Conservation (phyloP, 495 filamentous ascomycete genomes). For the Trichocladium antarcticum region DNA sequence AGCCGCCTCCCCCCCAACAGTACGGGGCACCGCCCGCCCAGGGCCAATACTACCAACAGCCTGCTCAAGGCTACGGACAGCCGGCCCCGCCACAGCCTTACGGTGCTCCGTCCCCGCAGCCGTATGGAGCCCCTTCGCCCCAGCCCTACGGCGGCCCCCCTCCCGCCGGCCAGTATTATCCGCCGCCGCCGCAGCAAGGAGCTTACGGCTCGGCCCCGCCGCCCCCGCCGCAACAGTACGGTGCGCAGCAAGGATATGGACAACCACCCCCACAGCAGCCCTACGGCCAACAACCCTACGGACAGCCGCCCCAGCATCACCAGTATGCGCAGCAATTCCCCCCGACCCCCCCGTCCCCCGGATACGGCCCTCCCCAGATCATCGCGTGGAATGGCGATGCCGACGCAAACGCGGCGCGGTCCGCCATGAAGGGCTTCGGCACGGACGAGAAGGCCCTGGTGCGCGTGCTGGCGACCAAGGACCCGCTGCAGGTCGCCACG, state of each 20-base stretch:
- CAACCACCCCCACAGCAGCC: slow-evolving; percentile 9
- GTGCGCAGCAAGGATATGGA: slow-evolving; percentile 6
- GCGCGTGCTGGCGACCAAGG: slow-evolving; percentile 49
- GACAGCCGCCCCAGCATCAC: slow-evolving; percentile 29
- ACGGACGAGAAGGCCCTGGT: slow-evolving; percentile 73
- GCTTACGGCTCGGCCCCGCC: slow-evolving; percentile 16
- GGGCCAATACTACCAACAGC: slow-evolving; percentile 15
- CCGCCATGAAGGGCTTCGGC: slow-evolving; percentile 86
- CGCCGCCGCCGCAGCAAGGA: slow-evolving; percentile 5
- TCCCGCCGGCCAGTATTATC: slow-evolving; percentile 6
- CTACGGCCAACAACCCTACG: slow-evolving; percentile 17
- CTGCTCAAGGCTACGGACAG: slow-evolving; percentile 10
- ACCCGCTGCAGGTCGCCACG: slow-evolving; percentile 60
- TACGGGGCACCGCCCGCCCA: slow-evolving; percentile 12
- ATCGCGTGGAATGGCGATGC: slow-evolving; percentile 52
- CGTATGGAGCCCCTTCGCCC: slow-evolving; percentile 4
- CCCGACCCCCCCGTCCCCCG: slow-evolving; percentile 47
- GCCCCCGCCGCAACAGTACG: slow-evolving; percentile 9
- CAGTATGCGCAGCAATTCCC: slow-evolving; percentile 24
- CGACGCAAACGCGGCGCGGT: slow-evolving; percentile 58
- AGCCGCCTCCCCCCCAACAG: slow-evolving; percentile 20
- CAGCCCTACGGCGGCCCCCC: slow-evolving; percentile 4
- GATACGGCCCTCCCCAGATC: slow-evolving; percentile 50
- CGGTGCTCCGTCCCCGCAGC: slow-evolving; percentile 7
- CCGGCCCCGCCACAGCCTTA: slow-evolving; percentile 8